phyloP scores from a whole-genome alignment of 2,329 filamentous ascomycete genomes.

The Phaeosphaeriaceae sp. region DNA sequence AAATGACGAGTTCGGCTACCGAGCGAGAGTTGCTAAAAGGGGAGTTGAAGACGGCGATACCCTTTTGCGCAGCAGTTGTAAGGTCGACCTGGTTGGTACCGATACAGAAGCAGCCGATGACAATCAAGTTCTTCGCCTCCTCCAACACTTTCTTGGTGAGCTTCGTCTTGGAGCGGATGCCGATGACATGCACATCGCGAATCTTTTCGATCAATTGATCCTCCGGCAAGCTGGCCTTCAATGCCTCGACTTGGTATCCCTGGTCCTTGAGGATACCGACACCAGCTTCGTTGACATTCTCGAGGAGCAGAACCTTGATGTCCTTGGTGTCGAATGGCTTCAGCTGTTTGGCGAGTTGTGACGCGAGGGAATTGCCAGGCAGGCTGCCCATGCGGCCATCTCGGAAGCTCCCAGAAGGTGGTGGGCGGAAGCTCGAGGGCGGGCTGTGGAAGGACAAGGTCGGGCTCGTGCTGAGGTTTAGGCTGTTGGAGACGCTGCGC shows the following conservation, averaged over 20 bases:
- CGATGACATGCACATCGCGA: constrained; percentile 95
- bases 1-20: constrained; percentile 95
- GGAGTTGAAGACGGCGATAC: constrained; percentile 98
- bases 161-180: constrained; percentile 97
- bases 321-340: constrained; percentile 97
- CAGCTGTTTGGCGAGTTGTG: constrained; percentile 70
- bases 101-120: constrained; percentile 98
- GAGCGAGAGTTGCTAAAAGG: constrained; percentile 98
- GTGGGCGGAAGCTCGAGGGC: constrained; percentile 62
- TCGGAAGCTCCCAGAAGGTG: constrained; percentile 40
- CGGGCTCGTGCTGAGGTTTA: constrained; percentile 78
- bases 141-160: constrained; percentile 83
- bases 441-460: constrained; percentile 77
- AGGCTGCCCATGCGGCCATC: constrained; percentile 48
- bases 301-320: constrained; percentile 93
- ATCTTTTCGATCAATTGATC: constrained; percentile 98
- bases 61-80: constrained; percentile 79
- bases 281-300: constrained; percentile 94
- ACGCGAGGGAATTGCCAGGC: constrained; percentile 29
- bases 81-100: constrained; percentile 96
- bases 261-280: constrained; percentile 81
- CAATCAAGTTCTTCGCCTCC: constrained; percentile 92
- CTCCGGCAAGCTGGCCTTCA: constrained; percentile 89
- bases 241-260: constrained; percentile 93
- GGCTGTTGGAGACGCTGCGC: constrained; percentile 63